Conservation (phyloP, 805 yeast species). For the Pichia nakasei region DNA sequence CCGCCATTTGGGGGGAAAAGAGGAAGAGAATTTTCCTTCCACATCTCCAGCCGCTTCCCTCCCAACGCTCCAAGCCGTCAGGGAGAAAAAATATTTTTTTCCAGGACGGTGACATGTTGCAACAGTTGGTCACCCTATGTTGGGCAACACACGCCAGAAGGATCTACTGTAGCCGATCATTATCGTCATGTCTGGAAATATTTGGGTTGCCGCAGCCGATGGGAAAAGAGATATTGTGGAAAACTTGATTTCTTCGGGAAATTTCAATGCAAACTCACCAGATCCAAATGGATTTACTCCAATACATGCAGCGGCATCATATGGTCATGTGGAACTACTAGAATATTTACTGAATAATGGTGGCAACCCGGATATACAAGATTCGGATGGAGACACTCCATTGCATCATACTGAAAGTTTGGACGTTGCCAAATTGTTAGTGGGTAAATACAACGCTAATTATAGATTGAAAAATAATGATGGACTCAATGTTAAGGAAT, state of each 20-base stretch:
- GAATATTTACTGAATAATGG: constrained; percentile 44
- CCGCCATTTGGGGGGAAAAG: too few relatives aligned
- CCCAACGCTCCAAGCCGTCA: too few relatives aligned
- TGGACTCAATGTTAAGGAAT: constrained; percentile 65
- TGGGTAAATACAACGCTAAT: constrained; percentile 65
- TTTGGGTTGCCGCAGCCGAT: constrained; percentile 96
- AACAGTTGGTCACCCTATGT: too few relatives aligned
- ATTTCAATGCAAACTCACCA: constrained; percentile 55
- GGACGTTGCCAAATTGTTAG: constrained; percentile 51
- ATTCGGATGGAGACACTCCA: constrained; percentile 91
- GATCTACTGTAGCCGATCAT: too few relatives aligned
- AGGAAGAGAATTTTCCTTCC: too few relatives aligned
- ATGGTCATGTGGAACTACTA: constrained; percentile 69
- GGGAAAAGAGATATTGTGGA: constrained; percentile 56
- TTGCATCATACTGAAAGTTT: constrained; percentile 80
- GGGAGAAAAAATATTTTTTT: too few relatives aligned
- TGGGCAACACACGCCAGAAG: too few relatives aligned
- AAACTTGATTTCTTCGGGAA: constrained; percentile 40
- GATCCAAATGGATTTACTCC: constrained; percentile 97
- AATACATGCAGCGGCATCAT: constrained; percentile 94
- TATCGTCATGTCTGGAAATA: constrained; percentile 32
- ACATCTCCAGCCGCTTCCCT: too few relatives aligned
- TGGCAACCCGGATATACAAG: constrained; percentile 78
- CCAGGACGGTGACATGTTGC: too few relatives aligned
- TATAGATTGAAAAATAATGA: constrained; percentile 55